A percentile compares a stretch with the other conserved stretches of the same genome.
Conservation (phyloP, 768 basidiomycete genomes). For the Botryobasidium botryosum region DNA sequence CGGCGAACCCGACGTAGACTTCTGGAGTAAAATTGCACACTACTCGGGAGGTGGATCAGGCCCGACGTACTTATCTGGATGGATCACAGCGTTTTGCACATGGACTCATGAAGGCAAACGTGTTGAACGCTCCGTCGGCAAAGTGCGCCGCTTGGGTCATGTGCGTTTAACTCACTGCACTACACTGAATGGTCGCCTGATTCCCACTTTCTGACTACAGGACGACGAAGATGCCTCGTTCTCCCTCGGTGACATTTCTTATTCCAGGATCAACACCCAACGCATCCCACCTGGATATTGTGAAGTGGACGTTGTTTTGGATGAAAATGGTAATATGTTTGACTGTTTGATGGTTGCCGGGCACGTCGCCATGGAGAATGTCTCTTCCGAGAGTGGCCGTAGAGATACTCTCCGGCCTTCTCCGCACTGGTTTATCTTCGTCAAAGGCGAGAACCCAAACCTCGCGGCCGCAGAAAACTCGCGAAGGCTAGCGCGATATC, state of each 20-base stretch:
- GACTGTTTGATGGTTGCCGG: background rate
- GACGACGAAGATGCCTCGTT: background rate
- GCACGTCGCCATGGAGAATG: no score
- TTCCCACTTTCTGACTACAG: no score
- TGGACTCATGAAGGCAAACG: background rate
- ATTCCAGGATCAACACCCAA: background rate
- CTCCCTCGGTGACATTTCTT: background rate
- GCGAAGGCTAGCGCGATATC: no score
- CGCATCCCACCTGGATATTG: background rate
- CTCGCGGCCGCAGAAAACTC: no score
- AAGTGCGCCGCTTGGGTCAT: no score
- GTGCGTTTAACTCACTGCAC: no score
- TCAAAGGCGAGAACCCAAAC: no score
- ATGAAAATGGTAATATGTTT: slow-evolving; percentile 4
- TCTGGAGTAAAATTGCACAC: background rate
- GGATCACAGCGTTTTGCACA: slow-evolving; percentile 2
- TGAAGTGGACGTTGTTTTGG: slow-evolving; percentile 2
- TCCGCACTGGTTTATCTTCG: no score
- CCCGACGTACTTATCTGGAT: slow-evolving; percentile 3
- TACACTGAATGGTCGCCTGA: background rate
- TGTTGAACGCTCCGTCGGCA: no score
- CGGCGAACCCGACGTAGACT: background rate
- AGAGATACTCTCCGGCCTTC: no score
- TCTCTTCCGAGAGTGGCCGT: no score
- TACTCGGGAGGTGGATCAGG: background rate